A percentile compares a stretch with the other conserved stretches of the same genome.
Conservation (phyloP, 1,284 basidiomycete genomes). For the Neotropicomus parvogracilis region DNA sequence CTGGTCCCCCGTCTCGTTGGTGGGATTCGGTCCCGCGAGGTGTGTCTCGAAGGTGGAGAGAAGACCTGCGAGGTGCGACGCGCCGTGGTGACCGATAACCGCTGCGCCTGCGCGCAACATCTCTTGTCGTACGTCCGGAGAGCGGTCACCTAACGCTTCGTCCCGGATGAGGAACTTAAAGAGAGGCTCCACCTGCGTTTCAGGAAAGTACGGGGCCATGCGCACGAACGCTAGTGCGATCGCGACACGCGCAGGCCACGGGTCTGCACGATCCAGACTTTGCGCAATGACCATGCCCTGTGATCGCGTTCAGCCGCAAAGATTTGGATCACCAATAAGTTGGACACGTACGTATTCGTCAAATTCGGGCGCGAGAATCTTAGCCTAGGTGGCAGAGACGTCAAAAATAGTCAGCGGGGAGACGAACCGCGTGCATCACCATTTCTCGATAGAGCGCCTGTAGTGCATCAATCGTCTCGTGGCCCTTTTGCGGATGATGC, state of each 20-base stretch:
- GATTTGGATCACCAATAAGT: background rate
- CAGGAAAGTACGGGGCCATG: conserved; percentile 66
- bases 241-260: conserved; percentile 84
- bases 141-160: conserved; percentile 86
- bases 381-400: conserved; percentile 48
- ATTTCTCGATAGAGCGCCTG: conserved; percentile 82
- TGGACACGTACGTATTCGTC: conserved; percentile 71
- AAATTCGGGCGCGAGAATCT: conserved; percentile 84
- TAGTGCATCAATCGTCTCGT: conserved; percentile 47
- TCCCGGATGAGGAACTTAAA: conserved; percentile 86
- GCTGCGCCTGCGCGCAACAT: conserved; percentile 86
- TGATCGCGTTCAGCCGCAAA: background rate
- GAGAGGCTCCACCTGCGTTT: conserved; percentile 70
- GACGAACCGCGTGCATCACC: conserved; percentile 35
- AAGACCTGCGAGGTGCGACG: conserved; percentile 67
- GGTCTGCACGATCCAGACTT: conserved; percentile 89
- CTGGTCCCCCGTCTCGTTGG: conserved; percentile 75
- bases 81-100: conserved; percentile 84
- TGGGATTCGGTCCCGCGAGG: conserved; percentile 59
- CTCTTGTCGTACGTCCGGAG: conserved; percentile 75
- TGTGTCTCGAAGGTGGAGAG: conserved; percentile 85
- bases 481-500: conserved; percentile 69
- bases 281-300: conserved; percentile 93
- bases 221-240: conserved; percentile 70
- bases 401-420: too few species aligned